Percentiles rank a stretch among this genome's conserved stretches.
phyloP scores from a whole-genome alignment of 257 asterid species.

The Rehmannia glutinosa region DNA sequence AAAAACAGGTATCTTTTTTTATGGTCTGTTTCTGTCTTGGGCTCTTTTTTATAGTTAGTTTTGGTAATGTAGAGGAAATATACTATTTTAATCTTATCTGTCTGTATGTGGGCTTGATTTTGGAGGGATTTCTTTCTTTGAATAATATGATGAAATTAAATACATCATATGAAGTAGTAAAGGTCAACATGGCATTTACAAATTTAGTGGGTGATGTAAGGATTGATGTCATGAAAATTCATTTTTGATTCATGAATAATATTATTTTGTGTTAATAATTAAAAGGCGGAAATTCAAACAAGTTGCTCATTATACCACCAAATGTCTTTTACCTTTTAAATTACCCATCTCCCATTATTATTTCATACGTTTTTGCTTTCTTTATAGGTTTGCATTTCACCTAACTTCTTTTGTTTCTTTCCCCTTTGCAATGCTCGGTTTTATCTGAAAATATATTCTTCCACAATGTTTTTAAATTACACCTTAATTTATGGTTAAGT shows the following conservation, averaged over 20 bases:
- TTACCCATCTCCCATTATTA: constrained; percentile 4
- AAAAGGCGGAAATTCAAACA: constrained; percentile 4
- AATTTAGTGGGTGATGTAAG: constrained; percentile 32
- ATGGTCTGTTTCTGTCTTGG: background rate
- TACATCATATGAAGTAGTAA: constrained; percentile 6
- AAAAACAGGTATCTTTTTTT: constrained; percentile 1
- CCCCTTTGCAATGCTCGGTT: too few relatives aligned
- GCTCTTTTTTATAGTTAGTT: constrained; percentile 20
- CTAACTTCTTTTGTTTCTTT: constrained; percentile 16
- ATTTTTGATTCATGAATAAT: background rate
- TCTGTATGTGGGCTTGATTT: background rate
- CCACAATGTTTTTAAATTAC: too few relatives aligned
- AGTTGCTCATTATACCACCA: constrained; percentile 18
- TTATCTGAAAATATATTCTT: too few relatives aligned
- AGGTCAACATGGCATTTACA: background rate
- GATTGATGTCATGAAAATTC: constrained; percentile 31
- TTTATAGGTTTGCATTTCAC: constrained; percentile 20
- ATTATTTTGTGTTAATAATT: background rate
- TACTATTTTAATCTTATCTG: too few relatives aligned
- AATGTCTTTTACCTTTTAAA: background rate
- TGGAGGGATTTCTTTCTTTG: constrained; percentile 29
- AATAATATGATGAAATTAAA: constrained; percentile 12
- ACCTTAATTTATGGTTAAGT: too few relatives aligned
- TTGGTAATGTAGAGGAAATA: background rate
- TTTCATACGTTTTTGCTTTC: constrained; percentile 6